Conservation (phyloP, 2,329 filamentous ascomycete genomes). For the Hymenoscyphus fructigenus region DNA sequence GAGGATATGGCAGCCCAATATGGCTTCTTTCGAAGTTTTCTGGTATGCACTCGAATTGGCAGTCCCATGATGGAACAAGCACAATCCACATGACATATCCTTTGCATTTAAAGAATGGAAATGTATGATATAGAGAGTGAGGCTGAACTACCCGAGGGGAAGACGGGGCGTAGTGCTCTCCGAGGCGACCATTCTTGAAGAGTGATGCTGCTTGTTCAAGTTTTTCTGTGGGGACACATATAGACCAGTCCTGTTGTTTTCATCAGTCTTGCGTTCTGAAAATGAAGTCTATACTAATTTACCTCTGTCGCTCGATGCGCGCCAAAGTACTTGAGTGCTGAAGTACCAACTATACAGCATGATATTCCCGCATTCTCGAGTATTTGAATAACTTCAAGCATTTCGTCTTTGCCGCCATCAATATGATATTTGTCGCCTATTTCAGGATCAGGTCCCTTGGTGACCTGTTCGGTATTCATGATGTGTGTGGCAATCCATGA, state of each 20-base stretch:
- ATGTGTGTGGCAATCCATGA: too few relatives aligned
- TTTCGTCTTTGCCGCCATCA: not conserved
- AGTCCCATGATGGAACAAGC: constrained; percentile 19
- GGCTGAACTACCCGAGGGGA: not conserved
- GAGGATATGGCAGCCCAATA: constrained; percentile 26
- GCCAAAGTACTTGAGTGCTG: constrained; percentile 1
- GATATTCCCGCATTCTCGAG: constrained; percentile 3
- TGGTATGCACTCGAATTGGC: constrained; percentile 15
- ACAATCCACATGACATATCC: constrained; percentile 8
- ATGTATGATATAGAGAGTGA: constrained; percentile 27
- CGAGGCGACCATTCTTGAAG: not conserved
- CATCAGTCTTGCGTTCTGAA: not conserved
- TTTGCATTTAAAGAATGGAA: constrained; percentile 22
- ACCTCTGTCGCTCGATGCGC: not conserved
- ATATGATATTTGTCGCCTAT: too few relatives aligned
- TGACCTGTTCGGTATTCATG: too few relatives aligned
- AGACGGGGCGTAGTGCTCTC: not conserved
- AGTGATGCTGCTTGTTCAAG: not conserved
- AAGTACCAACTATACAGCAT: constrained; percentile 2
- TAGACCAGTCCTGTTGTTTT: constrained; percentile 7
- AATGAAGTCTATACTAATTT: not conserved
- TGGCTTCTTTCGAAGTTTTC: constrained; percentile 24
- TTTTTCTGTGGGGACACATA: constrained; percentile 4
- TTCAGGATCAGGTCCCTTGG: too few relatives aligned
- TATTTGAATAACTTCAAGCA: not conserved